Evolutionary conservation across 2,329 filamentous ascomycete genomes (phyloP).

Genomic region (Capronia americana): DNA sequence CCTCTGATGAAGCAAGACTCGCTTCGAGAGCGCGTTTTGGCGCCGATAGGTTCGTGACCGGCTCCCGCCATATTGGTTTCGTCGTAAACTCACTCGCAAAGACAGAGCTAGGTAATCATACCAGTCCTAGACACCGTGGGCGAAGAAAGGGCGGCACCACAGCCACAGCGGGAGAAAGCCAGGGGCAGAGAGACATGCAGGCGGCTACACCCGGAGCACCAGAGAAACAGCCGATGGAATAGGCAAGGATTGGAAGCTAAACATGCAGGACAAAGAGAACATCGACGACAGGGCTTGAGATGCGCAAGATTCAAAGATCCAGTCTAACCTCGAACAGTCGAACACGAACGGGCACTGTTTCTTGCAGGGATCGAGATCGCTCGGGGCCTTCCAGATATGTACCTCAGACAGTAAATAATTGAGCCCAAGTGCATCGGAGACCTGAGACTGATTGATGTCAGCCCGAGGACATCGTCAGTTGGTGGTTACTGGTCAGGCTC

Average conservation of each 20-base stretch:
- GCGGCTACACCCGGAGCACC: constrained; percentile 14
- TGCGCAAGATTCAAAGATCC: constrained; percentile 14
- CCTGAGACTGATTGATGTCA: background rate
- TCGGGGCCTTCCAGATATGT: background rate
- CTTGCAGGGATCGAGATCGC: background rate
- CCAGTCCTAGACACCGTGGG: background rate
- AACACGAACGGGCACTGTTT: background rate
- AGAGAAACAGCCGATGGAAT: constrained; percentile 9
- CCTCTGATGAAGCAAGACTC: constrained; percentile 22
- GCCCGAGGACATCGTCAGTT: background rate
- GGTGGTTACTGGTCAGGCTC: background rate
- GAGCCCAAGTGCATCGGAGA: background rate
- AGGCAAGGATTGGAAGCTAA: constrained; percentile 19
- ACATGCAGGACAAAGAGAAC: constrained; percentile 13
- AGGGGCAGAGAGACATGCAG: constrained; percentile 24
- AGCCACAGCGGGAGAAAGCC: background rate
- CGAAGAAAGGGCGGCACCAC: background rate
- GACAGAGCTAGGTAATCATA: background rate
- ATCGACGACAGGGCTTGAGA: constrained; percentile 19
- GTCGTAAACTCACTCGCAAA: background rate
- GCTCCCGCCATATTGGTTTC: background rate
- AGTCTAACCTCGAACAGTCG: constrained; percentile 14
- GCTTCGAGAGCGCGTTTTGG: constrained; percentile 7
- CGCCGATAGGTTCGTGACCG: background rate
- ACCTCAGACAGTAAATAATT: background rate